These are phyloP conservation scores for Lachnellula suecica DNA, from an alignment of 2,329 filamentous ascomycete genomes.

Conservation along the genomic window DNA sequence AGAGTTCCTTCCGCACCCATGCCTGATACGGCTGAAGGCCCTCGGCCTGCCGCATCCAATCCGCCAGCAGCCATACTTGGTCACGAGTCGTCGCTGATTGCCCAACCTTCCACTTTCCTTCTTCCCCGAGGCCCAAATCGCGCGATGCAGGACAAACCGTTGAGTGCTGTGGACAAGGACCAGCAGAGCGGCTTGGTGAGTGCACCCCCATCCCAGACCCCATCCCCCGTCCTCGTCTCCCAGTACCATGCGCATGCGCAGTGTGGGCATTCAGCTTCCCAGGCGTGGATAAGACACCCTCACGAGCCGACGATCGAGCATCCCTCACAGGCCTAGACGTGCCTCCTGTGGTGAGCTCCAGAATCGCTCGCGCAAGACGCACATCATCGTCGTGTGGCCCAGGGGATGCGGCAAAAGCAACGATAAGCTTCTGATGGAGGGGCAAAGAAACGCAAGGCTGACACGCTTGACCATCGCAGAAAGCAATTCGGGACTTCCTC, in stretches of 20 bases:
- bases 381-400: background rate
- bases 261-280: background rate
- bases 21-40: slow-evolving; percentile 34
- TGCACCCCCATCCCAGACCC: slow-evolving; percentile 23
- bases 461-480: slow-evolving; percentile 49
- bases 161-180: slow-evolving; percentile 69
- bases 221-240: no score
- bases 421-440: background rate
- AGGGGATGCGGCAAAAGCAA: background rate
- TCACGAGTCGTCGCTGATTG: slow-evolving; percentile 32
- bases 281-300: background rate
- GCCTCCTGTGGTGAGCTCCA: background rate
- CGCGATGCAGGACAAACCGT: slow-evolving; percentile 37
- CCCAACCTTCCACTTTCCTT: slow-evolving; percentile 36
- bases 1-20: slow-evolving; percentile 19
- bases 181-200: slow-evolving; percentile 77
- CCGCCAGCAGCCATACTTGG: slow-evolving; percentile 29
- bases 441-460: slow-evolving; percentile 24
- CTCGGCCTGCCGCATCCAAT: slow-evolving; percentile 27
- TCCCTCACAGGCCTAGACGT: background rate
- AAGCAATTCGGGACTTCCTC: slow-evolving; percentile 91
- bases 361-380: background rate
- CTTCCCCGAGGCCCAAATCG: slow-evolving; percentile 32
- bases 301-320: background rate
- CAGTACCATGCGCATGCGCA: slow-evolving; percentile 1